Evolutionary conservation across 129 eudicot genomes (phyloP).

Genomic region (Saussurea involucrata): DNA sequence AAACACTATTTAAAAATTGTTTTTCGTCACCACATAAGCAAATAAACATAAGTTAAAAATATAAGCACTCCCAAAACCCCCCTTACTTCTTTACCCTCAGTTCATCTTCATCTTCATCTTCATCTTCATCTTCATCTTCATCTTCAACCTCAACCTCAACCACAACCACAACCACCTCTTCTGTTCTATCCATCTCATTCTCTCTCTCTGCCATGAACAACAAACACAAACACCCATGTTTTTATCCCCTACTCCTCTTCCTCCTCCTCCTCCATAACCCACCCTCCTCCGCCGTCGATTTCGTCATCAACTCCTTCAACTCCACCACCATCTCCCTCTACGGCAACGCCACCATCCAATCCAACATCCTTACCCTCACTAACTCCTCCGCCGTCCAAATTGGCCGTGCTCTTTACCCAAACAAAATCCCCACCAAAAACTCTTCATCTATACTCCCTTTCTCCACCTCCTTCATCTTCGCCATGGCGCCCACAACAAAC

Average conservation of each 20-base stretch:
- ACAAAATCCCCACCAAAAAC: slow-evolving; percentile 44
- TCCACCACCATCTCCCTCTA: slow-evolving; percentile 45
- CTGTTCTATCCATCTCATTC: background rate
- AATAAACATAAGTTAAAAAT: too few species aligned
- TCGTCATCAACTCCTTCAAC: slow-evolving; percentile 57
- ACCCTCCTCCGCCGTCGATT: slow-evolving; percentile 41
- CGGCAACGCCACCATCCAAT: slow-evolving; percentile 68
- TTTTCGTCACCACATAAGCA: too few species aligned
- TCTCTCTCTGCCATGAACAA: slow-evolving; percentile 18
- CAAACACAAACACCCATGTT: background rate
- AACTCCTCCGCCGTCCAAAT: slow-evolving; percentile 34
- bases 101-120: background rate
- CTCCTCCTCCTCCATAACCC: slow-evolving; percentile 10
- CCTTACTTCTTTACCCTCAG: background rate
- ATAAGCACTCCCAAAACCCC: too few species aligned
- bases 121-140: background rate
- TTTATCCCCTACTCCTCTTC: background rate
- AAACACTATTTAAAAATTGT: too few species aligned
- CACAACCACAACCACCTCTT: background rate
- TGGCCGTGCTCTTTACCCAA: slow-evolving; percentile 62
- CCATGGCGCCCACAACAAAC: slow-evolving; percentile 51
- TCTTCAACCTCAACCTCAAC: background rate
- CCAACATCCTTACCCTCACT: slow-evolving; percentile 52
- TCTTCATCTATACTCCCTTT: slow-evolving; percentile 46
- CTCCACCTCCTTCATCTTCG: slow-evolving; percentile 67